A percentile compares a stretch with the other conserved stretches of the same genome.
phyloP scores from a whole-genome alignment of 805 yeast species.

The Priceomyces medius region DNA sequence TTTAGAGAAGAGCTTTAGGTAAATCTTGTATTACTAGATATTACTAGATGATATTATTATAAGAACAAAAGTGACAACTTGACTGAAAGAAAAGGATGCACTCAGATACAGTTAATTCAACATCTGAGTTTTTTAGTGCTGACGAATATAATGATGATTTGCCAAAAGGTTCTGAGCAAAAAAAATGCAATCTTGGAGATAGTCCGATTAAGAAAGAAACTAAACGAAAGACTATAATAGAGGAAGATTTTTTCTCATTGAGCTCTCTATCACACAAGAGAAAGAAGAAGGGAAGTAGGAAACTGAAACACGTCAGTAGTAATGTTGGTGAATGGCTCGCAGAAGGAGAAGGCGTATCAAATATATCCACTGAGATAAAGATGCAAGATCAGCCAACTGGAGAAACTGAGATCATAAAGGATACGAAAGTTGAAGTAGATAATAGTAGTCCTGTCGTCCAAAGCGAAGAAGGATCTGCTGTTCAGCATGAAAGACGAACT shows the following conservation, averaged over 20 bases:
- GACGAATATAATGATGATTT: constrained; percentile 4
- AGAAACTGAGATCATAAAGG: neutral
- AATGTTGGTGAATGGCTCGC: neutral
- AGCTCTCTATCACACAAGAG: constrained; percentile 12
- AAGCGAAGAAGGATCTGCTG: neutral
- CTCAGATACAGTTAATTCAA: constrained; percentile 3
- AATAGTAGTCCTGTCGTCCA: no score
- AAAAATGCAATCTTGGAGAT: neutral
- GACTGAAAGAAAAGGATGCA: no score
- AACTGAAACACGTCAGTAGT: neutral
- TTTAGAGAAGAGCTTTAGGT: no score
- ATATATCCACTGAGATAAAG: neutral
- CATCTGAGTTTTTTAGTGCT: constrained; percentile 5
- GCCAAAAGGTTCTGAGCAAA: neutral
- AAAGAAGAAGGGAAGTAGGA: constrained; percentile 4
- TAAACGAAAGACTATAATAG: constrained; percentile 10
- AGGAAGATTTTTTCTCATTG: constrained; percentile 34
- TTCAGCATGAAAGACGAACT: neutral
- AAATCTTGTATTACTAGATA: no score
- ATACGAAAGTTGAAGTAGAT: neutral
- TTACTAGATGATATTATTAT: no score
- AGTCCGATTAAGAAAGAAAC: neutral
- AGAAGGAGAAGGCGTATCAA: neutral
- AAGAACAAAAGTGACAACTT: no score
- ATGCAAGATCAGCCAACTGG: neutral